Evolutionary conservation across 495 filamentous ascomycete genomes (phyloP).

Genomic region (Trichocladium antarcticum): DNA sequence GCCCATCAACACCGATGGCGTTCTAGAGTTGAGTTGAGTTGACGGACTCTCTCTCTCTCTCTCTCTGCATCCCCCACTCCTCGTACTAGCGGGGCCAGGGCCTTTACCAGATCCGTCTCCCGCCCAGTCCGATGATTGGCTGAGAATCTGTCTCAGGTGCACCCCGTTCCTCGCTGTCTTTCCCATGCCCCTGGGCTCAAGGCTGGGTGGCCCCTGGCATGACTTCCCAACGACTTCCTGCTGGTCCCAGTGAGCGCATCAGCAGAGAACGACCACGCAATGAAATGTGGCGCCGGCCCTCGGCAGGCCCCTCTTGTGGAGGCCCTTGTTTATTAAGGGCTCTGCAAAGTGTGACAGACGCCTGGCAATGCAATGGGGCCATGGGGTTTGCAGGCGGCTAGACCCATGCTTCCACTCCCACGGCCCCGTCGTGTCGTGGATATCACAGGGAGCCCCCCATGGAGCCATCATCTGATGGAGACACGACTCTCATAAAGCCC

Average conservation of each 20-base stretch:
- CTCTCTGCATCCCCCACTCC: neutral
- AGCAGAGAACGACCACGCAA: neutral
- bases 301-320: neutral
- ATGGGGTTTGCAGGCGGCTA: slow-evolving; percentile 1
- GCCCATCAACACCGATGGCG: neutral
- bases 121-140: slow-evolving; percentile 18
- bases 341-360: neutral
- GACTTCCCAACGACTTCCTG: neutral
- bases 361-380: neutral
- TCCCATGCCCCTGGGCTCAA: slow-evolving; percentile 4
- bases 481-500: slow-evolving; percentile 15
- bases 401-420: neutral
- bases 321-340: slow-evolving; percentile 10
- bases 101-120: slow-evolving; percentile 13
- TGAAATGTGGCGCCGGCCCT: neutral
- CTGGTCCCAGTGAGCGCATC: neutral
- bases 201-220: too few species aligned
- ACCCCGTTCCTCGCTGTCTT: slow-evolving; percentile 22
- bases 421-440: neutral
- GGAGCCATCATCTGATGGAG: neutral
- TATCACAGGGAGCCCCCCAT: neutral
- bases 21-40: neutral
- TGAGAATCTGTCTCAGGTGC: slow-evolving; percentile 20
- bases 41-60: neutral
- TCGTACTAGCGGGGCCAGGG: neutral